A percentile compares a stretch with the other conserved stretches of the same genome.
Conservation (phyloP, 306 rosid species). For the Prunus mume region DNA sequence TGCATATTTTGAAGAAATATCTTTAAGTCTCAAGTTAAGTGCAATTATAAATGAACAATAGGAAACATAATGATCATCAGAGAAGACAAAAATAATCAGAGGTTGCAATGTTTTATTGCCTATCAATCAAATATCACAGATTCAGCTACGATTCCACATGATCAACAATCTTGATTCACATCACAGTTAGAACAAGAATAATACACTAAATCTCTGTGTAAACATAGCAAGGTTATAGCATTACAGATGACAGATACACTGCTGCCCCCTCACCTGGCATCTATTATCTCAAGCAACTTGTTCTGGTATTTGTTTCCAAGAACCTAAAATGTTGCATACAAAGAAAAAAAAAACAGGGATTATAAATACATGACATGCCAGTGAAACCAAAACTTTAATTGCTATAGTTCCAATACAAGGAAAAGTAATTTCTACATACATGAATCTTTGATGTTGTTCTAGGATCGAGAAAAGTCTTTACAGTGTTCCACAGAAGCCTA, state of each 20-base stretch:
- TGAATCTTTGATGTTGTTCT: slow-evolving; percentile 94
- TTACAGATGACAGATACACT: background rate
- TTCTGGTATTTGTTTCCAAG: slow-evolving; percentile 95
- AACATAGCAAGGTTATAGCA: background rate
- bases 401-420: background rate
- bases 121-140: background rate
- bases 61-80: background rate
- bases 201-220: background rate
- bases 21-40: slow-evolving; percentile 15
- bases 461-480: slow-evolving; percentile 90
- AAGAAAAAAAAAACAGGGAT: background rate
- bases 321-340: slow-evolving; percentile 48
- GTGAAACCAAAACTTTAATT: background rate
- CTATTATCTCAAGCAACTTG: slow-evolving; percentile 85
- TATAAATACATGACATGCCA: slow-evolving; percentile 10
- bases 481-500: slow-evolving; percentile 84
- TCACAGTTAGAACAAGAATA: background rate
- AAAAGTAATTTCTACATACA: slow-evolving; percentile 45
- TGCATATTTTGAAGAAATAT: slow-evolving; percentile 38
- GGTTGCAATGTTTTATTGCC: background rate
- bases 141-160: background rate
- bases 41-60: slow-evolving; percentile 11
- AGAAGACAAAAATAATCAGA: background rate
- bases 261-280: slow-evolving; percentile 63
- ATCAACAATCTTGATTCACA: background rate